Evolutionary conservation across 345 rosid genomes (phyloP), one percentile per base, ranked within the genome.

Genomic region (Trapa incisa): DNA sequence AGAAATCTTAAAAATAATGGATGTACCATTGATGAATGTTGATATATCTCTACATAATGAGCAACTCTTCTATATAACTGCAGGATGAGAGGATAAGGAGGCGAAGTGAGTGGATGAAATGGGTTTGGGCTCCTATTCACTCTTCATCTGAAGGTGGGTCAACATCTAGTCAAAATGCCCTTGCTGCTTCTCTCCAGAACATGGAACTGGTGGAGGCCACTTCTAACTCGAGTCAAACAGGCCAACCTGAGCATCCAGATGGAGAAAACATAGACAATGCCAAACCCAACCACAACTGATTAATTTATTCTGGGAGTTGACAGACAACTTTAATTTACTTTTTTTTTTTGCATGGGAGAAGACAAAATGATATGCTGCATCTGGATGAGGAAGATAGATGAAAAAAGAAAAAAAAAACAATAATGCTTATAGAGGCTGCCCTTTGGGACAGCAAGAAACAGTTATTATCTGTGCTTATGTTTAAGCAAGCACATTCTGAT

Each of bases 21-120:
- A 39, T 39, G 42, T 6, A 39, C 42, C 42, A 39, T 6, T 39
- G 13, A 9, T 47, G 52, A 47, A 47, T 14, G 10, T 16, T 10
- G 52, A 64, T 2, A 36, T 7, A 22, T 22, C 29, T 22, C 45
- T 36, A 39, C 22, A 5, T 64, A 64, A 38, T 32, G 48, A 41
- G 3, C 11, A 2, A 29, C 35, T 43, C 62, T 54, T 53, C 37
- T 67, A 71, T 74, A 72, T 60, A 15, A 22, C 57, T 67, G 33
- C 79, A 86, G 91, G 83, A 77, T 64, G 83, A 80, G 6, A 86
- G 64, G 65, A 50, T 86, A 70, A 86, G 91, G 80, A 80, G 85
- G 73, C 84, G 78, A 48, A 65, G 67, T 65, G 86, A 75, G 67
- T 86, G 91, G 91, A 75, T 61, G 78, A 80, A 77, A 72, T 84